phyloP scores from a whole-genome alignment of 768 basidiomycete species.

The Hericium erinaceus region DNA sequence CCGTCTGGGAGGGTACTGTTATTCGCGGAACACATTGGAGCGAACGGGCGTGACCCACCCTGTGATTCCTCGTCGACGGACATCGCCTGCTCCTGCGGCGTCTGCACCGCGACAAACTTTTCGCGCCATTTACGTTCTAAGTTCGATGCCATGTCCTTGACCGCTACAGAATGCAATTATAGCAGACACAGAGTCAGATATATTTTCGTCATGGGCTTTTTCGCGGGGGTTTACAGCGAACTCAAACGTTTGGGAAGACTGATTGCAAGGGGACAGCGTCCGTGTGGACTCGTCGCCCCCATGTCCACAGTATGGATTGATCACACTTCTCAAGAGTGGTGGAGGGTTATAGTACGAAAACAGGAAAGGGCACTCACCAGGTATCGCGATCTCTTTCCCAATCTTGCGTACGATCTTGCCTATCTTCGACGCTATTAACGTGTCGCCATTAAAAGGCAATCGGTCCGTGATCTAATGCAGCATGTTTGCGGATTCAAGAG shows the following conservation, averaged over 20 bases:
- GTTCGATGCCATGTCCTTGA: constrained; percentile 91
- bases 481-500: neutral
- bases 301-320: neutral
- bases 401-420: constrained; percentile 74
- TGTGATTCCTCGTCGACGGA: constrained; percentile 29
- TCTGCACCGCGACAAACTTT: constrained; percentile 33
- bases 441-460: constrained; percentile 63
- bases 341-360: neutral
- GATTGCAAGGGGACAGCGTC: neutral
- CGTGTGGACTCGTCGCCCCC: neutral
- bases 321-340: neutral
- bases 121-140: constrained; percentile 77
- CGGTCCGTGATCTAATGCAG: constrained; percentile 70
- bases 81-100: constrained; percentile 34
- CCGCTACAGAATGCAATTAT: constrained; percentile 51
- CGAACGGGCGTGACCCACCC: constrained; percentile 63
- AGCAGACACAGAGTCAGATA: constrained; percentile 58
- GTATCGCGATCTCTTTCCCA: constrained; percentile 62
- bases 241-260: neutral
- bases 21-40: constrained; percentile 6
- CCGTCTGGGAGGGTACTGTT: constrained; percentile 18
- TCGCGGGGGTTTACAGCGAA: constrained; percentile 1
- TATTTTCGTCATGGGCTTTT: constrained; percentile 21
- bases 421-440: constrained; percentile 61
- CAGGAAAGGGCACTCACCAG: constrained; percentile 56